Conservation (phyloP, 176 grass and related monocot species). For the Bolboschoenus planiculmis region DNA sequence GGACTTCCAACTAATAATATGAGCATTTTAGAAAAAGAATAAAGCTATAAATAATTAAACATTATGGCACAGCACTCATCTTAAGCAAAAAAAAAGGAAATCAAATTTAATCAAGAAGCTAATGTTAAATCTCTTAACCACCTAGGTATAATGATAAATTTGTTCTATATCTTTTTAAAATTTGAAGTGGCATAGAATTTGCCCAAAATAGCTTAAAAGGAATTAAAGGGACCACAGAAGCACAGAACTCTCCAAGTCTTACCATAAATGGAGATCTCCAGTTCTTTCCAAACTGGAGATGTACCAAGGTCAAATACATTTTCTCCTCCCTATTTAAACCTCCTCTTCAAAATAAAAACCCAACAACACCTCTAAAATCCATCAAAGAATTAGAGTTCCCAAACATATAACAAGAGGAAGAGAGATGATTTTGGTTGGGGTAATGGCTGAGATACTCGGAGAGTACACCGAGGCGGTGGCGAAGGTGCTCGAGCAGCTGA, state of each 20-base stretch:
- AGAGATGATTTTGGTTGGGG: slow-evolving; percentile 12
- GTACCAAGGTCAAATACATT: background rate
- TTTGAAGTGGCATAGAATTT: background rate
- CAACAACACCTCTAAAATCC: background rate
- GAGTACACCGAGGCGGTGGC: slow-evolving; percentile 13
- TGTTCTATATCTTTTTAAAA: background rate
- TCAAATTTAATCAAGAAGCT: background rate
- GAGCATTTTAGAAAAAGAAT: background rate
- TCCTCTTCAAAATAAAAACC: background rate
- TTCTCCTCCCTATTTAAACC: slow-evolving; percentile 12
- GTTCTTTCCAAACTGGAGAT: background rate
- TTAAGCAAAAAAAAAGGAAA: background rate
- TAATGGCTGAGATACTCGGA: slow-evolving; percentile 20
- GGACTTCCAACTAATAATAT: background rate
- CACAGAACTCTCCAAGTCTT: background rate
- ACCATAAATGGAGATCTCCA: slow-evolving; percentile 3
- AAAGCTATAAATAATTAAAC: background rate
- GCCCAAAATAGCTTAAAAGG: background rate
- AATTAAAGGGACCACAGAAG: background rate
- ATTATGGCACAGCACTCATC: background rate
- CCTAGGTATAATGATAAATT: background rate
- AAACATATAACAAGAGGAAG: background rate
- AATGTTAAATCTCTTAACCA: background rate
- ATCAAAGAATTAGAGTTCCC: background rate
- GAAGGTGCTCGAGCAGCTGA: slow-evolving; percentile 10